Evolutionary conservation across 257 asterid genomes (phyloP).

Genomic region (Solanum chiquidenum): DNA sequence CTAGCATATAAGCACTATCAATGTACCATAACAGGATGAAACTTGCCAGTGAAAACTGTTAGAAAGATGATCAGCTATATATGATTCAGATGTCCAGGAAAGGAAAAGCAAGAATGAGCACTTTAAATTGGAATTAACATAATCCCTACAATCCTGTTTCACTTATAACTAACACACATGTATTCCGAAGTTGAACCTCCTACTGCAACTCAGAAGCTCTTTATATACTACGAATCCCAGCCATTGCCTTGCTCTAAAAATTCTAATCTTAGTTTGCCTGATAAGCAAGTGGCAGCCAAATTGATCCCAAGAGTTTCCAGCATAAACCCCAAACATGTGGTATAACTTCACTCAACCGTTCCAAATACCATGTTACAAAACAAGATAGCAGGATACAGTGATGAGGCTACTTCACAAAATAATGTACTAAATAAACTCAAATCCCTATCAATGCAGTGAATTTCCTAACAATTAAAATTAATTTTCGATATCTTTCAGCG

Average conservation of each 20-base stretch:
- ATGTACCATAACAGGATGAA: neutral
- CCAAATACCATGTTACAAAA: neutral
- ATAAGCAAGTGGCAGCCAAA: neutral
- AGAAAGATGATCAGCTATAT: neutral
- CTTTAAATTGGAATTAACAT: neutral
- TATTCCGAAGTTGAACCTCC: neutral
- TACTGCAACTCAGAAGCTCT: too few relatives aligned
- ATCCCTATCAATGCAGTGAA: neutral
- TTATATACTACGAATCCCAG: too few relatives aligned
- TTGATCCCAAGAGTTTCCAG: neutral
- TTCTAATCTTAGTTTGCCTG: neutral
- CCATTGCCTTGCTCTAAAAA: neutral
- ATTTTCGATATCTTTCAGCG: neutral
- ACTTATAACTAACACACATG: neutral
- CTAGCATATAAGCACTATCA: neutral
- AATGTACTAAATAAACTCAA: neutral
- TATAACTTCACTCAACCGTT: neutral
- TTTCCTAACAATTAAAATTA: neutral
- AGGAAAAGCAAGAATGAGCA: neutral
- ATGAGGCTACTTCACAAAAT: neutral
- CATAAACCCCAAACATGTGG: neutral
- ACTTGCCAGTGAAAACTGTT: neutral
- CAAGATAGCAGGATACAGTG: neutral
- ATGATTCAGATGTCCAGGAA: neutral
- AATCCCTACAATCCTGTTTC: neutral